A percentile compares a stretch with the other conserved stretches of the same genome.
These are phyloP conservation scores for Zygosaccharomyces pseudobailii DNA, from an alignment of 1,139 yeast species.

Conservation along the genomic window DNA sequence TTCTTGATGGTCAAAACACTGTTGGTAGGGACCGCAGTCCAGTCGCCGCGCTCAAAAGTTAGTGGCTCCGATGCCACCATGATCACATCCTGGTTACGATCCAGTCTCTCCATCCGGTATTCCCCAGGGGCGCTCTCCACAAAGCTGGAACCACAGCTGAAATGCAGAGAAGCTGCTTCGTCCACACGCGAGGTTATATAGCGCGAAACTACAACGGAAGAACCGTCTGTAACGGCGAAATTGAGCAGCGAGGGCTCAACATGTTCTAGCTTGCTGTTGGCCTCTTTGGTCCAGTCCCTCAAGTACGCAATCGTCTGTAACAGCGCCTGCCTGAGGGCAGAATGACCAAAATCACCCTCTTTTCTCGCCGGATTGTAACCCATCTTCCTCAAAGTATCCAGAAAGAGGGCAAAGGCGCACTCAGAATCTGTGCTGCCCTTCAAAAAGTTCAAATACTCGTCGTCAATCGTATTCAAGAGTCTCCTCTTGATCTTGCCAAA, in stretches of 20 bases:
- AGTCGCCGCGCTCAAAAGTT: constrained; percentile 93
- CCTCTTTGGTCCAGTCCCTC: constrained; percentile 54
- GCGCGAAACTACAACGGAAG: constrained; percentile 79
- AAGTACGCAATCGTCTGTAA: constrained; percentile 67
- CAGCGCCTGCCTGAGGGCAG: constrained; percentile 61
- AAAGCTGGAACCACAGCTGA: constrained; percentile 88
- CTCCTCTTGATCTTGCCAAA: constrained; percentile 69
- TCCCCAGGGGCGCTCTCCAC: constrained; percentile 86
- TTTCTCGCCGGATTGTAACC: constrained; percentile 64
- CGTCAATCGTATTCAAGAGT: constrained; percentile 67
- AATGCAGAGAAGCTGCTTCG: constrained; percentile 94
- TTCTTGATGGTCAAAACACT: constrained; percentile 77
- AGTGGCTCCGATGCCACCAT: constrained; percentile 95
- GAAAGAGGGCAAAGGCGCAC: constrained; percentile 84
- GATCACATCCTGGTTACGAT: constrained; percentile 89
- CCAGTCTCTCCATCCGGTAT: constrained; percentile 89
- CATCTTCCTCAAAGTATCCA: constrained; percentile 69
- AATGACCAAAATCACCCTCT: constrained; percentile 50
- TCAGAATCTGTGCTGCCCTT: constrained; percentile 97
- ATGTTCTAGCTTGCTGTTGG: constrained; percentile 30
- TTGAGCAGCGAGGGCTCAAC: constrained; percentile 83
- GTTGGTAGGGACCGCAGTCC: constrained; percentile 96
- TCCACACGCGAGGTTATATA: constrained; percentile 85
- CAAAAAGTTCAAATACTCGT: constrained; percentile 69
- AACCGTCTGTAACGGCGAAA: constrained; percentile 94